A percentile compares a stretch with the other conserved stretches of the same genome.
phyloP scores from a whole-genome alignment of 257 asterid genomes.

The Fraxinus pennsylvanica region DNA sequence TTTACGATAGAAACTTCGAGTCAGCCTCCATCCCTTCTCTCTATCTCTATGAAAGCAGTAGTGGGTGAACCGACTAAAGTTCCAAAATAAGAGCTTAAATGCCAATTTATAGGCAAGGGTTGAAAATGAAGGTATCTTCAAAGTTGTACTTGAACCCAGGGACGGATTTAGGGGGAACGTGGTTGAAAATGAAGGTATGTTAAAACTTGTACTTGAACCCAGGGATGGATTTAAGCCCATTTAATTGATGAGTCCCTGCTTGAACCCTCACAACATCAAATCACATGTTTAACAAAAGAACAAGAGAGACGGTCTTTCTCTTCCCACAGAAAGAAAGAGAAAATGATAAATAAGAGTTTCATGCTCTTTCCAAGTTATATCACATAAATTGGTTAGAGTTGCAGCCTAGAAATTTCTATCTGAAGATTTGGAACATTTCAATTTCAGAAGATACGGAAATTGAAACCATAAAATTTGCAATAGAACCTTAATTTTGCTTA shows the following conservation, averaged over 20 bases:
- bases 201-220: no score
- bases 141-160: neutral
- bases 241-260: no score
- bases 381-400: neutral
- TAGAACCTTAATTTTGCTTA: neutral
- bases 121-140: neutral
- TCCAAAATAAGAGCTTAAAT: neutral
- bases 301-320: neutral
- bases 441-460: neutral
- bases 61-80: neutral
- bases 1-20: no score
- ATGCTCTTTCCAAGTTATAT: neutral
- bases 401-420: neutral
- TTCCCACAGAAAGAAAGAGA: neutral
- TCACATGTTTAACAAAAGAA: neutral
- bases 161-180: no score
- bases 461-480: neutral
- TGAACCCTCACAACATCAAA: neutral
- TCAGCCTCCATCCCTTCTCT: neutral
- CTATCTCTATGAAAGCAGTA: neutral
- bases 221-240: no score
- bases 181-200: no score
- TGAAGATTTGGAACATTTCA: neutral
- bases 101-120: neutral
- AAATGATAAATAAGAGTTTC: neutral